Conservation (phyloP, 2,329 filamentous ascomycete species). For the Colletotrichum orchidophilum region DNA sequence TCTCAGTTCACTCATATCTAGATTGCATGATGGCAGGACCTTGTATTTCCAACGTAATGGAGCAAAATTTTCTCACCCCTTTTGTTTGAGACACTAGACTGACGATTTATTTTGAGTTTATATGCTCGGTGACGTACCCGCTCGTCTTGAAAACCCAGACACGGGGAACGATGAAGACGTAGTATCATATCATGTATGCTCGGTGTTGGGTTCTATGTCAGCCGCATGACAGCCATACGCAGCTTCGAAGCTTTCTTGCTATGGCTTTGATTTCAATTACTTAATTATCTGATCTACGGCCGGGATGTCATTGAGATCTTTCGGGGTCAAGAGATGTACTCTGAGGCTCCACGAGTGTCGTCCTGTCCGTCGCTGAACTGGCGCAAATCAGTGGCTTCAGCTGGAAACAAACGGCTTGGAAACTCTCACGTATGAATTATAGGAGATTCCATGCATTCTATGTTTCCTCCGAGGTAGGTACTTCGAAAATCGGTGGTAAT, state of each 20-base stretch:
- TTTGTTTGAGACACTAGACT: no score
- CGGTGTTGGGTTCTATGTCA: background rate
- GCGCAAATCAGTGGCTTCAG: background rate
- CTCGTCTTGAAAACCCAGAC: background rate
- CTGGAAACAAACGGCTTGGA: background rate
- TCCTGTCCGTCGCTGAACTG: background rate
- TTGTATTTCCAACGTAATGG: background rate
- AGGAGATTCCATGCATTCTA: background rate
- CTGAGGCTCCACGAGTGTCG: background rate
- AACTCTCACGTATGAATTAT: background rate
- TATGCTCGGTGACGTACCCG: background rate
- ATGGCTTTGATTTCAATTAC: background rate
- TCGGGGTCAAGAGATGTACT: background rate
- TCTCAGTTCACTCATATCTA: background rate
- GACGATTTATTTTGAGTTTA: background rate
- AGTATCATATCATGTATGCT: background rate
- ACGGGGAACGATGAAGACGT: background rate
- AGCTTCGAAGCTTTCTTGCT: background rate
- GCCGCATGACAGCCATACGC: background rate
- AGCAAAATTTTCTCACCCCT: no score
- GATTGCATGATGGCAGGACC: background rate
- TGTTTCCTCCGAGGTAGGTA: background rate
- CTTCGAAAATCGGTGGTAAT: no score
- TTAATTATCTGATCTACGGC: background rate
- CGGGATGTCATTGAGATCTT: background rate